Evolutionary conservation across 495 filamentous ascomycete genomes (phyloP).

Genomic region (Xylaria curta): DNA sequence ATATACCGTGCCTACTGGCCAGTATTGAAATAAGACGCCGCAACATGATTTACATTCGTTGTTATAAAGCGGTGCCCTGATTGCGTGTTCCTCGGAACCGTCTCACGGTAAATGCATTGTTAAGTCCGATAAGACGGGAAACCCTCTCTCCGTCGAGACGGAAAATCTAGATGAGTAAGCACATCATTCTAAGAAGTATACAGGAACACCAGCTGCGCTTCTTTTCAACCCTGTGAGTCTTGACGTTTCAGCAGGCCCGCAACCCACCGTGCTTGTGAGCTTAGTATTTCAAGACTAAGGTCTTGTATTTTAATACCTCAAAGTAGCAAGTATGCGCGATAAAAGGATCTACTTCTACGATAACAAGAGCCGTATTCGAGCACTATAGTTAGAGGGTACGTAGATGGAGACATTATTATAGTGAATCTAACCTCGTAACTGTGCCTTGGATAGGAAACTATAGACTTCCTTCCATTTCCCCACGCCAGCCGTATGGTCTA

Average conservation of each 20-base stretch:
- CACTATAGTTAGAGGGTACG: background rate
- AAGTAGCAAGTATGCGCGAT: background rate
- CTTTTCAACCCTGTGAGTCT: no score
- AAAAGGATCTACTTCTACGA: background rate
- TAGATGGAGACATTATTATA: background rate
- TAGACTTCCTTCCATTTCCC: background rate
- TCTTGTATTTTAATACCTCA: no score
- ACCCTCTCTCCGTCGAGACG: background rate
- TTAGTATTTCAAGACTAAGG: no score
- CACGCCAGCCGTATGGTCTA: background rate
- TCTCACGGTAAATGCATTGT: background rate
- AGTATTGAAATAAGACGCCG: background rate
- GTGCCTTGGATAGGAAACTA: background rate
- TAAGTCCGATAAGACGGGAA: background rate
- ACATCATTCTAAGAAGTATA: background rate
- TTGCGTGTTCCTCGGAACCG: background rate
- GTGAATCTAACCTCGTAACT: background rate
- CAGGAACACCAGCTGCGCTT: background rate
- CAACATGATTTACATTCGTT: background rate
- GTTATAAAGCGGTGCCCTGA: no score
- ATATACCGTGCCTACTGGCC: background rate
- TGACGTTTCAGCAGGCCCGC: no score
- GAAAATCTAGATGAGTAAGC: background rate
- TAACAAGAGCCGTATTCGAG: background rate
- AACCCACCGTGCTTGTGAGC: no score